Evolutionary conservation across 108 stramenopile species (phyloP).

Genomic region (Conticribra guillardii): DNA sequence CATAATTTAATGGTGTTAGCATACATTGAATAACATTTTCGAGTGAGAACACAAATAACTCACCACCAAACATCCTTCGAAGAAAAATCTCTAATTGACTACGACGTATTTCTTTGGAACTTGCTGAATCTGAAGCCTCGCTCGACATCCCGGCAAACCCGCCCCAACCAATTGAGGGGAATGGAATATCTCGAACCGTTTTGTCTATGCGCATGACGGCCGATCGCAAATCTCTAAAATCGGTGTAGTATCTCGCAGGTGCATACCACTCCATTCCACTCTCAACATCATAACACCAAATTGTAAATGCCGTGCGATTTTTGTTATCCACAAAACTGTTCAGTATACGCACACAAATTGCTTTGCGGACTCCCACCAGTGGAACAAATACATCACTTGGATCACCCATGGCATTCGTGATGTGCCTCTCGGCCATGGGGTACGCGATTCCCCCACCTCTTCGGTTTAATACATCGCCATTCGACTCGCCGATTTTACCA

Average conservation of each 20-base stretch:
- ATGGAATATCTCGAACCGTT: constrained; percentile 57
- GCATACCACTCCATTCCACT: constrained; percentile 86
- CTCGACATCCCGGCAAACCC: constrained; percentile 33
- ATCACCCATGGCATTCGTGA: constrained; percentile 5
- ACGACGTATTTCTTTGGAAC: constrained; percentile 48
- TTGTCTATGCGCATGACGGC: constrained; percentile 51
- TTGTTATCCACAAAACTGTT: constrained; percentile 68
- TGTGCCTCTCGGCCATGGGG: constrained; percentile 8
- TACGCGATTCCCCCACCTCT: constrained; percentile 29
- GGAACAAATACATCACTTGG: constrained; percentile 62
- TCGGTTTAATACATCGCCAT: constrained; percentile 3
- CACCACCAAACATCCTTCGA: constrained; percentile 50
- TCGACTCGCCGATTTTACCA: constrained; percentile 13
- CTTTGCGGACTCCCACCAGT: constrained; percentile 75
- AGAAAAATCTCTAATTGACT: constrained; percentile 75
- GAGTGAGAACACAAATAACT: no score
- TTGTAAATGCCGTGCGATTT: constrained; percentile 74
- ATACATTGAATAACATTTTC: no score
- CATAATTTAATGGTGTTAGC: background rate
- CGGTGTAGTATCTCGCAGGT: constrained; percentile 76
- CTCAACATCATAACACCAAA: constrained; percentile 86
- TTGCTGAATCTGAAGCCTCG: constrained; percentile 46
- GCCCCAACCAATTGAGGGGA: constrained; percentile 53
- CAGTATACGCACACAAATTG: constrained; percentile 76
- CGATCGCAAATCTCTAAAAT: constrained; percentile 75